Evolutionary conservation across 768 basidiomycete genomes (phyloP).

Genomic region (Phaffia tasmanica): DNA sequence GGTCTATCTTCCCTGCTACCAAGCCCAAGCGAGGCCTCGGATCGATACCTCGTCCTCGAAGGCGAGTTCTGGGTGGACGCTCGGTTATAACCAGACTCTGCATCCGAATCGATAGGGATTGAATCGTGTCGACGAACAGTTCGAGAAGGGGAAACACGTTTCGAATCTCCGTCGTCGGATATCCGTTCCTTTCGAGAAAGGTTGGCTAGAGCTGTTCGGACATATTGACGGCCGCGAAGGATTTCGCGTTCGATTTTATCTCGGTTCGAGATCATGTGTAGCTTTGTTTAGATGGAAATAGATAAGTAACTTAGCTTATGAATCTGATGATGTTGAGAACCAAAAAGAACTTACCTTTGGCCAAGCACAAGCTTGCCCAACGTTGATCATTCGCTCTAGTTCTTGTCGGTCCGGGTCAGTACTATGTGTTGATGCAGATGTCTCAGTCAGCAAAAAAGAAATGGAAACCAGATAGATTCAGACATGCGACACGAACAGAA

Average conservation of each 20-base stretch:
- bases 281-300: not conserved
- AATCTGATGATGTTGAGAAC: not conserved
- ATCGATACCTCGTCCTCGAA: no score
- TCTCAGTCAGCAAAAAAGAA: not conserved
- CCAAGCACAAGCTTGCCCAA: slow-evolving; percentile 89
- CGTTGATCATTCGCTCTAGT: slow-evolving; percentile 71
- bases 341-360: slow-evolving; percentile 56
- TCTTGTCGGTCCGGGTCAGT: slow-evolving; percentile 42
- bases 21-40: no score
- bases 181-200: not conserved
- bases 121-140: slow-evolving; percentile 1
- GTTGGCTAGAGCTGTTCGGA: slow-evolving; percentile 5
- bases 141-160: not conserved
- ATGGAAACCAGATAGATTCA: not conserved
- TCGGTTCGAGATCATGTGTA: slow-evolving; percentile 26
- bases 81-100: slow-evolving; percentile 4
- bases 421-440: no score
- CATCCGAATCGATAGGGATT: slow-evolving; percentile 19
- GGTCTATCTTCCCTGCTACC: no score
- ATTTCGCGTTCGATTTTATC: slow-evolving; percentile 22
- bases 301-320: not conserved
- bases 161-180: not conserved
- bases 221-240: slow-evolving; percentile 22
- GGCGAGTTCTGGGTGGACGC: no score
- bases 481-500: not conserved